Percentiles rank a stretch among this genome's conserved stretches.
Conservation (phyloP, 768 basidiomycete genomes). For the Auriscalpium orientale region DNA sequence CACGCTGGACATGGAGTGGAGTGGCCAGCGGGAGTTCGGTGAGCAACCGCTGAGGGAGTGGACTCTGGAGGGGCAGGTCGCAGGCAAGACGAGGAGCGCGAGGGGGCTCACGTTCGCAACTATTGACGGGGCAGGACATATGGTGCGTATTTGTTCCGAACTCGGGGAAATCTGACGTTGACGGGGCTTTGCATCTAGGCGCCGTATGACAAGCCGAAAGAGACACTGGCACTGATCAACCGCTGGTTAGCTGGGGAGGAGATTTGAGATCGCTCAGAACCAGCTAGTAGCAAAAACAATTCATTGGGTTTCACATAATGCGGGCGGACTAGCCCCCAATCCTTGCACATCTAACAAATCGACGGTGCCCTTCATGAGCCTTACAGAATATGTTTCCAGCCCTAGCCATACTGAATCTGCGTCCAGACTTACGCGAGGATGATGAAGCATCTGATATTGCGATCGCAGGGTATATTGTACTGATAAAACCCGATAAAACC, state of each 20-base stretch:
- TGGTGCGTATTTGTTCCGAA: slow-evolving; percentile 32
- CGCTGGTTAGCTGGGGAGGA: slow-evolving; percentile 33
- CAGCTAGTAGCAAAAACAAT: too few relatives aligned
- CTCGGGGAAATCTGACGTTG: not conserved
- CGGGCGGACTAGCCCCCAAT: too few relatives aligned
- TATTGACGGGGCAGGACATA: slow-evolving; percentile 65
- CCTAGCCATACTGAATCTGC: too few relatives aligned
- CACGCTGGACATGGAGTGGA: slow-evolving; percentile 55
- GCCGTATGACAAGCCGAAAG: slow-evolving; percentile 56
- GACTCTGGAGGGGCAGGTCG: slow-evolving; percentile 42
- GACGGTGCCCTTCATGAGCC: too few relatives aligned
- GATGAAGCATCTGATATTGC: too few relatives aligned
- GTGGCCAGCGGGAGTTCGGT: slow-evolving; percentile 40
- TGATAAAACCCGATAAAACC: too few relatives aligned
- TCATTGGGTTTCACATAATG: too few relatives aligned
- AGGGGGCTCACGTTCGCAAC: slow-evolving; percentile 56
- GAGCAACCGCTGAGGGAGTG: slow-evolving; percentile 41
- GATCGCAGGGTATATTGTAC: too few relatives aligned
- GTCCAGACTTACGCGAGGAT: too few relatives aligned
- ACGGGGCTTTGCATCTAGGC: slow-evolving; percentile 26
- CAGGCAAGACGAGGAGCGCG: slow-evolving; percentile 45
- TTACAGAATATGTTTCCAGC: too few relatives aligned
- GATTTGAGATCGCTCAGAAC: not conserved
- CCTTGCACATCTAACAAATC: too few relatives aligned
- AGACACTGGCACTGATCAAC: slow-evolving; percentile 41